A percentile compares a stretch with the other conserved stretches of the same genome.
These are phyloP conservation scores for Spizellomyces sp. DNA, from an alignment of 192 early-diverging fungal genomes.

Conservation along the genomic window DNA sequence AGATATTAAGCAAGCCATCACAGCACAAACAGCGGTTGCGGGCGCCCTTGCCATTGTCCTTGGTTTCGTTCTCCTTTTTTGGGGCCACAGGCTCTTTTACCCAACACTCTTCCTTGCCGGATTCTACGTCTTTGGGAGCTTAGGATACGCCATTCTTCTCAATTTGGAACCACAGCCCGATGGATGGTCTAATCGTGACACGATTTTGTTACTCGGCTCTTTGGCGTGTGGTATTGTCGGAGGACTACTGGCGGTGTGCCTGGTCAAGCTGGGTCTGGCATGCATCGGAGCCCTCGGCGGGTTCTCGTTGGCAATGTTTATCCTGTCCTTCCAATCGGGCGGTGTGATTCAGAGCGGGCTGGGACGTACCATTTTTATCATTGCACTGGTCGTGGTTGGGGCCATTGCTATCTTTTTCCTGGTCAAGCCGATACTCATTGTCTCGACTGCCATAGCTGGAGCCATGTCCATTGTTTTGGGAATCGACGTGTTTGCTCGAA, in stretches of 20 bases:
- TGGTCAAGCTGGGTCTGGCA: constrained; percentile 28
- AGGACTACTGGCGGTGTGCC: constrained; percentile 25
- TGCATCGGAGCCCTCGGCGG: constrained; percentile 36
- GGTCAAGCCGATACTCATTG: constrained; percentile 36
- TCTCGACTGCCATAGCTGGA: constrained; percentile 27
- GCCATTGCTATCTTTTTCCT: constrained; percentile 25
- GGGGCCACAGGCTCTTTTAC: constrained; percentile 31
- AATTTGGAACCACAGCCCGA: constrained; percentile 27
- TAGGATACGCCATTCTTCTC: constrained; percentile 11
- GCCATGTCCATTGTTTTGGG: constrained; percentile 25
- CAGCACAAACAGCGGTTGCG: constrained; percentile 8
- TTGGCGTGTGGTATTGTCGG: constrained; percentile 30
- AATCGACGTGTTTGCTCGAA: constrained; percentile 32
- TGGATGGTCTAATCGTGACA: constrained; percentile 16
- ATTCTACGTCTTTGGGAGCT: constrained; percentile 15
- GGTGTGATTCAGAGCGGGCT: constrained; percentile 16
- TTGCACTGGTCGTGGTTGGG: constrained; percentile 17
- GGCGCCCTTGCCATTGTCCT: constrained; percentile 15
- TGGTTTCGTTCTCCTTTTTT: constrained; percentile 34
- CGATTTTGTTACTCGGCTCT: constrained; percentile 17
- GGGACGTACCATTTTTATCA: constrained; percentile 24
- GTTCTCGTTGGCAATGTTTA: constrained; percentile 28
- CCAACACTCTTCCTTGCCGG: constrained; percentile 34
- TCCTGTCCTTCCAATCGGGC: constrained; percentile 20
- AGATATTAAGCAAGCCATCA: constrained; percentile 1